Percentiles rank a stretch among this genome's conserved stretches.
phyloP scores from a whole-genome alignment of 2,329 filamentous ascomycete species.

The Aspergillus tamarii region DNA sequence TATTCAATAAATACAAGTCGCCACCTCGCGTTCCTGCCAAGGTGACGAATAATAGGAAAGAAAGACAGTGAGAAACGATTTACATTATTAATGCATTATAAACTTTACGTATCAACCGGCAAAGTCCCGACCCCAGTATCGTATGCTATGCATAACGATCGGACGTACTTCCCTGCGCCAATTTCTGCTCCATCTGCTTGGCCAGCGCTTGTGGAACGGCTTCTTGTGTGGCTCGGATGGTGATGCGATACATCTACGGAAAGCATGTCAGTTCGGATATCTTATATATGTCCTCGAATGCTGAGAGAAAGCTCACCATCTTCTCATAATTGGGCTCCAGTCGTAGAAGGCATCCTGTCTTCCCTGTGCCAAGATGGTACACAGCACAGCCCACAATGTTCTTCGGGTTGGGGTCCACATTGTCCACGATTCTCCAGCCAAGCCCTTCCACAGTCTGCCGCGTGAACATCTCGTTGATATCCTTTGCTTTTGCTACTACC shows the following conservation, averaged over 20 bases:
- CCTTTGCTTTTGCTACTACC: conserved; percentile 61
- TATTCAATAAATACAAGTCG: conserved; percentile 15
- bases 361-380: conserved; percentile 77
- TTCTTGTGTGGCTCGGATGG: conserved; percentile 91
- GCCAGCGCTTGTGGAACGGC: conserved; percentile 77
- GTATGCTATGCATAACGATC: conserved; percentile 21
- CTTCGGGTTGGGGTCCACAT: conserved; percentile 88
- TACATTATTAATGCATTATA: conserved; percentile 12
- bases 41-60: neutral
- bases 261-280: conserved; percentile 10
- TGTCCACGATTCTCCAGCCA: conserved; percentile 81
- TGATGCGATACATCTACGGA: conserved; percentile 87
- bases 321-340: conserved; percentile 92
- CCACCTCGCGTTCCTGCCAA: conserved; percentile 1
- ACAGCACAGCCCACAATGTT: conserved; percentile 90
- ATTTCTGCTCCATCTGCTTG: conserved; percentile 83
- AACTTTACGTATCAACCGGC: neutral
- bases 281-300: neutral
- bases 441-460: conserved; percentile 78
- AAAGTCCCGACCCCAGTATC: neutral
- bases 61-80: neutral
- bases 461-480: conserved; percentile 73
- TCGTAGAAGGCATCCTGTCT: conserved; percentile 90
- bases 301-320: conserved; percentile 65
- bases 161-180: conserved; percentile 57